A percentile compares a stretch with the other conserved stretches of the same genome.
phyloP scores from a whole-genome alignment of 768 basidiomycete species.

The Podaxis rugospora region DNA sequence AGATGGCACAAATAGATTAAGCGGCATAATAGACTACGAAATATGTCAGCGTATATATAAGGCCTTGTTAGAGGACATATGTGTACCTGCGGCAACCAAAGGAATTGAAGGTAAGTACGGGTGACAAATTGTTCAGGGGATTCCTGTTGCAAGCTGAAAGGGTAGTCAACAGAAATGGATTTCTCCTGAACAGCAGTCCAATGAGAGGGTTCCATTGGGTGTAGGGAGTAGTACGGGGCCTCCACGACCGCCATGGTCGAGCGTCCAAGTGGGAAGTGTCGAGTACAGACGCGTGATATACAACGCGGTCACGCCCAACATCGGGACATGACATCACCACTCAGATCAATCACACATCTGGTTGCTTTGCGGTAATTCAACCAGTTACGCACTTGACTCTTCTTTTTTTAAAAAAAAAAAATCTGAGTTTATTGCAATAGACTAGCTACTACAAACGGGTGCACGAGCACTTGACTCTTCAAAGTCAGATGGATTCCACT shows the following conservation, averaged over 20 bases:
- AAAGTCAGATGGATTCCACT: too few relatives aligned
- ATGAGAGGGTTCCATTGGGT: slow-evolving; percentile 1
- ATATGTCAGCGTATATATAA: not conserved
- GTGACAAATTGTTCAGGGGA: slow-evolving; percentile 52
- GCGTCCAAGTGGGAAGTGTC: not conserved
- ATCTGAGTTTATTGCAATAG: too few relatives aligned
- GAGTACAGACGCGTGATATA: not conserved
- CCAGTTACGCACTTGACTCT: too few relatives aligned
- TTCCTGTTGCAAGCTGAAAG: slow-evolving; percentile 43
- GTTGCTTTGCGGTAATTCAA: too few relatives aligned
- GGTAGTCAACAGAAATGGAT: slow-evolving; percentile 49
- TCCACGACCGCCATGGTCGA: not conserved
- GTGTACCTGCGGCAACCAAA: slow-evolving; percentile 73
- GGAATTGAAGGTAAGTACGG: slow-evolving; percentile 68
- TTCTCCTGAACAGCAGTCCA: slow-evolving; percentile 65
- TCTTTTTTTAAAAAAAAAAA: too few relatives aligned
- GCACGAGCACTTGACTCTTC: too few relatives aligned
- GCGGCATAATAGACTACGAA: slow-evolving; percentile 66
- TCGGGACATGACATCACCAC: not conserved
- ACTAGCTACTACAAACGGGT: too few relatives aligned
- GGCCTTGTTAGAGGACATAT: not conserved
- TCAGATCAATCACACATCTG: too few relatives aligned
- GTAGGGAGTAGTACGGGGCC: not conserved
- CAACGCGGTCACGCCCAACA: not conserved
- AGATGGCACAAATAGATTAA: slow-evolving; percentile 51